Base-by-base conservation (phyloP, 2,329 filamentous ascomycete genomes). In the Fusarium nodosum region DNA sequence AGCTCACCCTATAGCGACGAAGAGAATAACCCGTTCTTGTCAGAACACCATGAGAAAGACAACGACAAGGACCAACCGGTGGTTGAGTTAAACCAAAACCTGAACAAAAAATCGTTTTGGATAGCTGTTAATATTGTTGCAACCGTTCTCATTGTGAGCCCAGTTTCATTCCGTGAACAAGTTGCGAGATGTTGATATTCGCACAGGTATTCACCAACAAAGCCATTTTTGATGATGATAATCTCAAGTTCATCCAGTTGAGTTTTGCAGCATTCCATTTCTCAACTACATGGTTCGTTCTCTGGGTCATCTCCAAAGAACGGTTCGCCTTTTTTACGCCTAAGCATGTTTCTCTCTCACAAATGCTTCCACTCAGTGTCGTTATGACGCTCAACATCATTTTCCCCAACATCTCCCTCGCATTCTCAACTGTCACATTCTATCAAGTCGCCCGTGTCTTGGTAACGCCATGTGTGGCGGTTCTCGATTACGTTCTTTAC, bases 301-400 rank as follows among this genome's bases (percentile, higher is more conserved):
- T 12, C 84, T 92, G n/a, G 89, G 83, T 75, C 77, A 85, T 44
- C 82, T 91, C 62, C 90, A 89, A 24, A 83, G 85, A 86, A 85
- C 76, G 11, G 30, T 84, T 91, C 68, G 82, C 80, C 64, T 84
- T 89, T 75, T 92, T 92, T 76, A 31, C n/a, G 9, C 31, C 53
- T 2, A 85, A 87, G 41, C 83, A 85, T 51, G 85, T 86, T 39
- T 79, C 85, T 33, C 78, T 89, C 50, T 79, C 81, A 60, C 83
- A 87, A 36, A 86, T 92, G 57, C 79, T 91, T 20, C 90, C 90
- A 5, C 82, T 92, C n/a, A 87, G 88, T 4, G 74, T 89, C 31
- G 86, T 88, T 73, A 91, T 92, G 89, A 85, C 87, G 53, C 82
- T 90, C 62, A 91, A 91, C 77, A 88, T 92, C 75, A 88, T 92